Evolutionary conservation across 108 stramenopile species (phyloP), one percentile per base, ranked within the genome.

Genomic region (Chaetoceros tenuissimus): DNA sequence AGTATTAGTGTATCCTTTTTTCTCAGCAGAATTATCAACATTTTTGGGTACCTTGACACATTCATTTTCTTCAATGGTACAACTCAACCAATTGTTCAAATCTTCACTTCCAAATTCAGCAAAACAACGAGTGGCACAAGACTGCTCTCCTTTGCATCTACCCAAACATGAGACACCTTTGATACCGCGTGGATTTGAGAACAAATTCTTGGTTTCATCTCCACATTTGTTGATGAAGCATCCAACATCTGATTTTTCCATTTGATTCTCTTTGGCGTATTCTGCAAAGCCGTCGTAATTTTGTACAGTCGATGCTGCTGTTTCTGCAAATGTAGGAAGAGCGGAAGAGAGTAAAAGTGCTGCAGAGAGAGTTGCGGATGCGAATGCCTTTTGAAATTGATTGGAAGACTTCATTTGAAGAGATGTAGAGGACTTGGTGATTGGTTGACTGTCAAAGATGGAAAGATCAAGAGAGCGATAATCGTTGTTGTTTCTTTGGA

Each of bases 131-230:
- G 85, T 92, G 31, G 86, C 84, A 63, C 87, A 86, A 22, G 73
- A 66, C 67, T 93, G 91, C 57, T 95, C 92, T 16, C 92, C 94
- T 66, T 92, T 92, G 82, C 94, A 95, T 26, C 87, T 60, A 19
- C 94, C 94, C 13, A 95, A 56, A 57, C 94, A 95, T 20, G 70
- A 68, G 8, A 87, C 79, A 46, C 89, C 89, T 57, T 86, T 86
- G 68, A 94, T 85, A 13, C 94, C 87, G 23, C 82, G 82, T 10
- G 94, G 94, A 63, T 89, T 88, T 55, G 82, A 75, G 62, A 91
- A 87, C 17, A 86, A 67, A 8, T 56, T 62, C 44, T 76, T 82
- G 23, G 89, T 86, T 57, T 86, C 76, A 62, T 70, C 78, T 3
- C 83, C 85, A 50, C 89, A 90, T 59, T 86, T 78, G 48, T 82